Evolutionary conservation across 495 filamentous ascomycete genomes (phyloP), one percentile per base, ranked within the genome.

Genomic region (Amniculicola lignicola): DNA sequence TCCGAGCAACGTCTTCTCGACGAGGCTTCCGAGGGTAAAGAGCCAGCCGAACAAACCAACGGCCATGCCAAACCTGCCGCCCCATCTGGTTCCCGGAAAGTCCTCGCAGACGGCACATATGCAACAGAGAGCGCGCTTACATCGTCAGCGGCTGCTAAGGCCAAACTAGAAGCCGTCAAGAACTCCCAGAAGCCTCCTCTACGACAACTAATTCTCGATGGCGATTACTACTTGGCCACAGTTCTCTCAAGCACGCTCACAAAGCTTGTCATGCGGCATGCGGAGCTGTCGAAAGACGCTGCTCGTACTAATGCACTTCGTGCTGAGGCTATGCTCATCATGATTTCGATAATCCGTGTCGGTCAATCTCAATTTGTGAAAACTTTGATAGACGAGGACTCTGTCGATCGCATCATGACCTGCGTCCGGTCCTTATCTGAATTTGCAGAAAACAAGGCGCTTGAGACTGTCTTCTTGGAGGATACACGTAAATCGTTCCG

Each of bases 301-400:
- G 86, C 88, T 25, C 86, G 94, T 16, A 97, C 91, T 12, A 97
- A 97, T 65, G 91, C 92, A 28, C 80, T 99, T 3, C 86, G 89
- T 21, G 93, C 93, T 2, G 94, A 99, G 72, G 94, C 94, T 24
- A 99, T 97, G 94, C 79, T 97, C 37, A 97, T 97, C 68, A 96
- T 98, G 90, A 96, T 97, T 60, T 96, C 91, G 16, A 93, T 99
- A 64, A 88, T 96, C 59, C 89, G 94, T 56, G 94, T 95, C 54
- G 94, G 94, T 11, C 94, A 99, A 72, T 96, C 90, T 6, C 88
- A 93, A 62, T 99, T 99, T 54, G 94, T 95, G 66, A 96, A 96
- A 74, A 87, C 88, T 5, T 88, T 90, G 2, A 96, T 99, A 54
- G 94, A 99, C 63, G 94, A 99, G 69, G 94, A 99, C 66, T 96